Conservation (phyloP, 495 filamentous ascomycete genomes). For the Podospora anserina region DNA sequence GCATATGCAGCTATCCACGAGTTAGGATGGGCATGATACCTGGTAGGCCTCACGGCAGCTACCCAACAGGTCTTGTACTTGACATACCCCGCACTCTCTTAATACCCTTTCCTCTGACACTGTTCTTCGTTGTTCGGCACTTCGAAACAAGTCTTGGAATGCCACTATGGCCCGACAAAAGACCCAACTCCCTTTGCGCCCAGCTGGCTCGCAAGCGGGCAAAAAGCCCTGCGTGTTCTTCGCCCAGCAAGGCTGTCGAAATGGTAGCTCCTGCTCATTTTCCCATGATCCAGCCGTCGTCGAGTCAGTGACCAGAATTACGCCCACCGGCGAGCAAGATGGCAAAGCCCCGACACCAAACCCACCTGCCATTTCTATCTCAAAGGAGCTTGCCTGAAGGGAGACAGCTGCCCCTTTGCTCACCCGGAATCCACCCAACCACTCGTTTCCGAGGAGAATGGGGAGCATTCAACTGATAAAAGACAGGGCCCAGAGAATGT, state of each 20-base stretch:
- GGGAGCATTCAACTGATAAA: neutral
- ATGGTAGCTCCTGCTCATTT: constrained; percentile 9
- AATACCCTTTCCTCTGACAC: too few species aligned
- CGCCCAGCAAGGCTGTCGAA: constrained; percentile 5
- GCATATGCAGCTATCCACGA: too few species aligned
- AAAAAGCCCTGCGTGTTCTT: constrained; percentile 11
- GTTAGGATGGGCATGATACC: too few species aligned
- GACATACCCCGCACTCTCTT: too few species aligned
- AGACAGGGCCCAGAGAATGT: too few species aligned
- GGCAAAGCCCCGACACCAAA: neutral
- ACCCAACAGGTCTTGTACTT: too few species aligned
- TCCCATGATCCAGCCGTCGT: neutral
- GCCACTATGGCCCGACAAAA: neutral
- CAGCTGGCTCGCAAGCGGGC: neutral
- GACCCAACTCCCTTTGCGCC: neutral
- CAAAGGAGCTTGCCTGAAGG: neutral
- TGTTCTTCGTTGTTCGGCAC: too few species aligned
- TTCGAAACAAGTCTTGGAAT: too few species aligned
- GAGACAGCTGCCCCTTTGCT: constrained; percentile 10
- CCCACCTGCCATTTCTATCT: neutral
- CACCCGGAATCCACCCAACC: constrained; percentile 11
- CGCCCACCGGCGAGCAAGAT: neutral
- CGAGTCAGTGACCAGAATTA: too few species aligned
- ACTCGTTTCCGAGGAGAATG: neutral
- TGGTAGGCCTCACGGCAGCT: too few species aligned